Evolutionary conservation across 345 rosid species (phyloP), one percentile per base, ranked within the genome.

Genomic region (Populus simonii): DNA sequence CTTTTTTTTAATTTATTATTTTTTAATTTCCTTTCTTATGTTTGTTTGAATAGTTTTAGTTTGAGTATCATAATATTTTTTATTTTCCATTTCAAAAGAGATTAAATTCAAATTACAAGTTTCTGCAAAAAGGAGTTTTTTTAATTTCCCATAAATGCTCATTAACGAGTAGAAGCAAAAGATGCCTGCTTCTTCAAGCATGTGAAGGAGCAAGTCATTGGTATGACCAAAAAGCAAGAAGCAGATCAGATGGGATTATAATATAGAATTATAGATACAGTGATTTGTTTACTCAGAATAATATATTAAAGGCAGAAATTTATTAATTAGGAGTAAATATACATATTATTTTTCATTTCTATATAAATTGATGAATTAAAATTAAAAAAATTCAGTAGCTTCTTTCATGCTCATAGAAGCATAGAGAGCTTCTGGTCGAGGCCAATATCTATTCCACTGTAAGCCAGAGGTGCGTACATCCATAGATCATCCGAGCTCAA

Each of bases 401-500:
- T 53, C 66, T n/a, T 49, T 12, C 55, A 59, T 20, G 16, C 12
- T 83, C 76, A 85, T 70, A 82, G 71, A 51, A 86, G 82, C 59
- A 83, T 65, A 82, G 91, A 86, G 77, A 92, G 78, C 82, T 89
- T 92, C 80, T 82, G 86, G 87, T 92, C 84, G 79, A 93, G 91
- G 66, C 94, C 95, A 81, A 89, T 82, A 73, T 93, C 99, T 2
- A 92, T 68, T 38, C 97, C 99, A 75, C 92, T 95, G 91, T 89
- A 91, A 81, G 97, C 97, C 23, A 95, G 80, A 38, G 99, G 99
- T 59, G 97, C 98, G 55, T 91, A 92, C 97, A 95, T 95, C 99
- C 99, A 95, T 62, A 93, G 79, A 29, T 95, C 96, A 86, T 95
- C 98, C 15, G 98, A 93, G 90, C 99, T 95, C 76, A 95, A 83